Percentiles rank a stretch among this genome's conserved stretches.
These are phyloP conservation scores for Hibiscus tridactylites DNA, from an alignment of 345 rosid genomes.

Conservation along the genomic window DNA sequence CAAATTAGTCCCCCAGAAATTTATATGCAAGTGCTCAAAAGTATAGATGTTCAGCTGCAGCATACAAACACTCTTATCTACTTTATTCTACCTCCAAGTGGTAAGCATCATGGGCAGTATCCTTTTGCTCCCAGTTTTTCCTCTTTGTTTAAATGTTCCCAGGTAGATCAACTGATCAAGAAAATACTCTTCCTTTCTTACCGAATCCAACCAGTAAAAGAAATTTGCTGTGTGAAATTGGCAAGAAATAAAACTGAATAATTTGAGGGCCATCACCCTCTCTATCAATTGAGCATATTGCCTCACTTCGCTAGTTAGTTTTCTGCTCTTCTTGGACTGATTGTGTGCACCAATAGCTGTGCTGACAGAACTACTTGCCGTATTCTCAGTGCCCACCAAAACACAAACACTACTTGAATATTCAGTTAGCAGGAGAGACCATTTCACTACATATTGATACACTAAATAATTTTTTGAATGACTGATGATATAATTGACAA, in stretches of 20 bases:
- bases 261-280: background rate
- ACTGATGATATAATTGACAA: background rate
- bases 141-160: background rate
- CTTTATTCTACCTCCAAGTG: background rate
- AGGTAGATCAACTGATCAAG: background rate
- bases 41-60: background rate
- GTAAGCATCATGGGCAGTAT: background rate
- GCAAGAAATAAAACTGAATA: background rate
- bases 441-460: background rate
- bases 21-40: background rate
- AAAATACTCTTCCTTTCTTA: background rate
- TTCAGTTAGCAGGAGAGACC: no score
- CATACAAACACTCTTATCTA: background rate
- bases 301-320: background rate
- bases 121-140: background rate
- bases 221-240: background rate
- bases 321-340: background rate
- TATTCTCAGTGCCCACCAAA: background rate
- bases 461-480: background rate
- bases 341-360: background rate
- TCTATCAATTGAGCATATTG: background rate
- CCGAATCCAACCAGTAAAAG: background rate
- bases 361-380: background rate
- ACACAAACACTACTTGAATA: background rate
- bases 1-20: background rate